Evolutionary conservation across 2,329 filamentous ascomycete species (phyloP).

Genomic region (Exophiala sp.): DNA sequence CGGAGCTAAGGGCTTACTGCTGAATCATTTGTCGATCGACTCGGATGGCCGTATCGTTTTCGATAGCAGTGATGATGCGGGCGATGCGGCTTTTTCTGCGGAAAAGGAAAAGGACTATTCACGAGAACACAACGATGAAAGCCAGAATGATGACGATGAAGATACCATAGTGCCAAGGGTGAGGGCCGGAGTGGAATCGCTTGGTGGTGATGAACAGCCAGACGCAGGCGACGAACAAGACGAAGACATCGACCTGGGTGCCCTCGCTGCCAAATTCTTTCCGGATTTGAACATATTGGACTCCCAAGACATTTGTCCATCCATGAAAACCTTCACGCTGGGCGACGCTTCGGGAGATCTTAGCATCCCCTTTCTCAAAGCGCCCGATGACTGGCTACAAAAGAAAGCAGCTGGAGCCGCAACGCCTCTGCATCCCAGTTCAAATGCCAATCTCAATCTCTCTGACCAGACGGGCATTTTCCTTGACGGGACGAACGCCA

Average conservation of each 20-base stretch:
- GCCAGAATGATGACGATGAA: conserved; percentile 32
- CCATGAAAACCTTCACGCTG: conserved; percentile 86
- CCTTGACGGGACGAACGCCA: conserved; percentile 77
- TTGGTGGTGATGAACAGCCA: conserved; percentile 36
- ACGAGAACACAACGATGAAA: conserved; percentile 29
- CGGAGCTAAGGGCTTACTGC: conserved; percentile 84
- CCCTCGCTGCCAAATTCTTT: conserved; percentile 76
- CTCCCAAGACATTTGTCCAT: conserved; percentile 87
- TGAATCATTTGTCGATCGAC: conserved; percentile 97
- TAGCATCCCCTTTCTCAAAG: conserved; percentile 87
- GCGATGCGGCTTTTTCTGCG: conserved; percentile 44
- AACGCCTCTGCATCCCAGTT: conserved; percentile 17
- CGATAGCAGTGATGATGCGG: conserved; percentile 86
- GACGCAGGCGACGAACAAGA: conserved; percentile 45
- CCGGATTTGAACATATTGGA: conserved; percentile 71
- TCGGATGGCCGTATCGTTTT: conserved; percentile 89
- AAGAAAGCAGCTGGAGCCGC: conserved; percentile 45
- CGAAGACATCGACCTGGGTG: conserved; percentile 70
- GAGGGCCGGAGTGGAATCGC: conserved; percentile 31
- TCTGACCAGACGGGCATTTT: conserved; percentile 71
- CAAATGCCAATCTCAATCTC: conserved; percentile 36
- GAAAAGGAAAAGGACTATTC: conserved; percentile 28
- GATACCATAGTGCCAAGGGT: conserved; percentile 43
- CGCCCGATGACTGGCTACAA: conserved; percentile 75
- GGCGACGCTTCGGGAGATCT: conserved; percentile 77